phyloP scores from a whole-genome alignment of 2,329 filamentous ascomycete genomes.

The Ceratocystis harringtonii region DNA sequence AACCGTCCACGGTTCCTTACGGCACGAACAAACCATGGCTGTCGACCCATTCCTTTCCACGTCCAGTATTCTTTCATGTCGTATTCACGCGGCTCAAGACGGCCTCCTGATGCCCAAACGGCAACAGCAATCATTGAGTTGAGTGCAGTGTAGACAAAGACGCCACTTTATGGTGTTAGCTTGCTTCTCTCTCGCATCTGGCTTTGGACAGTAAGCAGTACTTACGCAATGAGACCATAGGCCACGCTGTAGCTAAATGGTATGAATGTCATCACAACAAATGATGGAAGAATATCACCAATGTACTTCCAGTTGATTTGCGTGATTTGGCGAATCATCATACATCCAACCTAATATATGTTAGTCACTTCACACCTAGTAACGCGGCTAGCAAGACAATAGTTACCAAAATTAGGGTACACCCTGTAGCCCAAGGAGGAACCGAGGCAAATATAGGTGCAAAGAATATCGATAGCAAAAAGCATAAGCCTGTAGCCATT shows the following conservation, averaged over 20 bases:
- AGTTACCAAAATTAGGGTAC: constrained; percentile 51
- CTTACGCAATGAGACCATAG: constrained; percentile 58
- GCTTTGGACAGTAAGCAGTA: constrained; percentile 16
- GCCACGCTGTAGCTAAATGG: constrained; percentile 67
- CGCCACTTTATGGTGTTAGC: constrained; percentile 25
- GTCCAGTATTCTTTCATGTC: constrained; percentile 43
- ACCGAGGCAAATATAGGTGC: constrained; percentile 83
- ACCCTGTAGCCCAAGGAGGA: constrained; percentile 72
- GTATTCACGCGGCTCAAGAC: constrained; percentile 35
- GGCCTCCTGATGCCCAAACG: constrained; percentile 30
- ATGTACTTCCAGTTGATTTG: constrained; percentile 66
- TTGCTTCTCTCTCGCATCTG: neutral
- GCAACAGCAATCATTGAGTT: constrained; percentile 33
- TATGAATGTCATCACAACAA: constrained; percentile 60
- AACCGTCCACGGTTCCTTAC: constrained; percentile 17
- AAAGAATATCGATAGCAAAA: constrained; percentile 79
- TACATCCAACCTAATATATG: constrained; percentile 44
- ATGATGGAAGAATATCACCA: constrained; percentile 60
- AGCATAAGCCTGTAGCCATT: constrained; percentile 63
- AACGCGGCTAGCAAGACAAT: neutral
- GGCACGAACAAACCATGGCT: constrained; percentile 34
- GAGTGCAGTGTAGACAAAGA: constrained; percentile 40
- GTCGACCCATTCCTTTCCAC: constrained; percentile 34
- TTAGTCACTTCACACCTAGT: neutral
- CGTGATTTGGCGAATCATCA: constrained; percentile 63